Base-by-base conservation (phyloP, 345 rosid species). In the Citrus sp. region DNA sequence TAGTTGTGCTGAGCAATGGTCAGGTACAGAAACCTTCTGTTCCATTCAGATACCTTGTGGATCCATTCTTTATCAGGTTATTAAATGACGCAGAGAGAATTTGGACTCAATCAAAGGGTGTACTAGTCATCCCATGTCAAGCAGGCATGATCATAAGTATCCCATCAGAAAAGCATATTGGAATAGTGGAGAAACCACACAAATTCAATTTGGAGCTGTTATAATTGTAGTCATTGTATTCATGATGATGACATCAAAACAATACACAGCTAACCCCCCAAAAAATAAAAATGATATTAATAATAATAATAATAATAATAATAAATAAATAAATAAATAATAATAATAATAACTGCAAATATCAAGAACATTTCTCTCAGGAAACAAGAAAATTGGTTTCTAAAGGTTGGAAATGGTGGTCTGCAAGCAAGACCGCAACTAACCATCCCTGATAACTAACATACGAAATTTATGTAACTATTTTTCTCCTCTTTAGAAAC, bases 61-160 rank as follows among this genome's bases (percentile, higher is more conserved):
- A 78, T 67, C 80, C 84, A 25, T 37, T n/a, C 27, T 78, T 75
- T 51, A 46, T 82, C 67, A 80, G 80, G 76, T 61, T 80, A 75
- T 56, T 76, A 38, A 75, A 80, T 27, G 74, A 65, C 37, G 65
- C 80, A 2, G 83, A 63, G 7, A 73, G 82, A 82, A 73, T 82
- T 75, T 69, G 77, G 79, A 67, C 73, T 77, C 64, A 60, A 71
- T 58, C 80, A 80, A 58, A 46, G 56, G 72, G 84, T 18, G 75
- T 75, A 68, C 80, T 82, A 21, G 66, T 77, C 69, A 72, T 80
- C 38, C 80, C 87, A 68, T 84, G 84, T 5, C 75, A 78, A 75
- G 73, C 78, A 80, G n/a, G 76, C 34, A 72, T 66, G 78, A 79
- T 80, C 30, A 49, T 67, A 69, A 61, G 69, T 81, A 71, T 79